phyloP scores from a whole-genome alignment of 2,329 filamentous ascomycete species.

The Ramularia endophylla region DNA sequence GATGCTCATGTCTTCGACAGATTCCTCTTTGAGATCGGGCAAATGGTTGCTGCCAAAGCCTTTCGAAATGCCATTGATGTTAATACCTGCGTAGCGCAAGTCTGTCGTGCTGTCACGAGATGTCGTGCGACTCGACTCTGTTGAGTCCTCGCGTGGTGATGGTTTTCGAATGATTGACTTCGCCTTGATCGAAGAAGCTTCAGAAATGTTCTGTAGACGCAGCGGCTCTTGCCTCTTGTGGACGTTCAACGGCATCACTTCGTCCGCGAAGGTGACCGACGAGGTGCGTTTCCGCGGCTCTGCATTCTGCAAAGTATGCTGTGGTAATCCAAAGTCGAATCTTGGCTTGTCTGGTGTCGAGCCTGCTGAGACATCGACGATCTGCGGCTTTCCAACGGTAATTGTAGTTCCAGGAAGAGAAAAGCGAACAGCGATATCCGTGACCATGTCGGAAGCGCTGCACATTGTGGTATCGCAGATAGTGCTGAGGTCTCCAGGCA shows the following conservation, averaged over 20 bases:
- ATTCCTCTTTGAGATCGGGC: conserved; percentile 44
- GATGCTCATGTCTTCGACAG: conserved; percentile 41
- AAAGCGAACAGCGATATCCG: conserved; percentile 34
- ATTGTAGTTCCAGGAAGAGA: conserved; percentile 33
- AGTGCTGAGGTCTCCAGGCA: conserved; percentile 29
- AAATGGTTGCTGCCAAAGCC: conserved; percentile 32
- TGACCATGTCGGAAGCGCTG: conserved; percentile 29
- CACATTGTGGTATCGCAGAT: conserved; percentile 27
- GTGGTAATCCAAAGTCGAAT: conserved; percentile 12
- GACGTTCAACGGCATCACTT: conserved; percentile 31
- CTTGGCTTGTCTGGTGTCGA: conserved; percentile 25
- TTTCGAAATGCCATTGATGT: conserved; percentile 16
- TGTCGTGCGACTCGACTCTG: conserved; percentile 12
- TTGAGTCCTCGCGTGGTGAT: conserved; percentile 21
- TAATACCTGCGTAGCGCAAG: conserved; percentile 19
- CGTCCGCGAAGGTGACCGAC: conserved; percentile 31
- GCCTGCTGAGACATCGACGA: conserved; percentile 27
- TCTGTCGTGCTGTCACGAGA: conserved; percentile 24
- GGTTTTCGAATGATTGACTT: conserved; percentile 25
- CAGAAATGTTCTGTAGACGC: conserved; percentile 11
- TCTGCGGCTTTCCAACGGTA: conserved; percentile 30
- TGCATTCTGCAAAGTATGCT: conserved; percentile 14
- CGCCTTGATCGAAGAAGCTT: conserved; percentile 16
- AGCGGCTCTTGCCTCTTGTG: conserved; percentile 24
- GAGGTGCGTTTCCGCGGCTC: conserved; percentile 16